Evolutionary conservation across 352 stramenopile species (phyloP).

Genomic region (Globisporangium orthogonon): DNA sequence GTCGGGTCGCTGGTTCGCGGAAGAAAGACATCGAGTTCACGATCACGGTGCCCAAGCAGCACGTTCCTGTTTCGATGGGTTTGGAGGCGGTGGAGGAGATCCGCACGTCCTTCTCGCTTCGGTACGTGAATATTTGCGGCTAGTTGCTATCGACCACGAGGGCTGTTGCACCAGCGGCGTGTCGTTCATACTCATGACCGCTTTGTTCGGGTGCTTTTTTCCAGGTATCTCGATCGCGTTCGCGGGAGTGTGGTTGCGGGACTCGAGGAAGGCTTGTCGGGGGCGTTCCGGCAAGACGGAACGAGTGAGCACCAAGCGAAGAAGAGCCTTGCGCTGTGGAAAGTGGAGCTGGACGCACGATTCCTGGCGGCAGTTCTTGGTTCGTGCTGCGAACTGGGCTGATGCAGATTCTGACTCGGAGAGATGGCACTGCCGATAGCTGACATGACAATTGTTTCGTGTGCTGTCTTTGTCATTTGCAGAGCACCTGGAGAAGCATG

Average conservation of each 20-base stretch:
- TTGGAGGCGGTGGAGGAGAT: constrained; percentile 9
- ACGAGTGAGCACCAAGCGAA: constrained; percentile 3
- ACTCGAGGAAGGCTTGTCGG: constrained; percentile 5
- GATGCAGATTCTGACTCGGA: not conserved
- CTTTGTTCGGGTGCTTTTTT: not conserved
- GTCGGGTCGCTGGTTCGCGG: constrained; percentile 39
- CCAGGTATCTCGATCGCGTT: constrained; percentile 49
- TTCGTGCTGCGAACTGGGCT: constrained; percentile 14
- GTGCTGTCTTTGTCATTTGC: not conserved
- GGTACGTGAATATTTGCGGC: constrained; percentile 8
- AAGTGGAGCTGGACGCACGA: constrained; percentile 71
- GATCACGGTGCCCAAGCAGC: constrained; percentile 21
- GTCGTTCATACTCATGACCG: not conserved
- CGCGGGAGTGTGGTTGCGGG: constrained; percentile 11
- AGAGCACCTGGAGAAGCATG: constrained; percentile 38
- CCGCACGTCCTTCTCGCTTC: constrained; percentile 59
- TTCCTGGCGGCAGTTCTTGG: constrained; percentile 48
- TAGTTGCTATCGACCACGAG: not conserved
- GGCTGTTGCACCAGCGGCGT: not conserved
- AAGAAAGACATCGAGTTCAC: constrained; percentile 70
- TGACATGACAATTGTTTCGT: not conserved
- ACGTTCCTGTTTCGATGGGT: not conserved
- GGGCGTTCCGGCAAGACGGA: not conserved
- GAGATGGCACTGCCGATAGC: not conserved
- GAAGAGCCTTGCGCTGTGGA: constrained; percentile 40